Base-by-base conservation (phyloP, 805 yeast genomes). In the Zygoascus ofunaensis region DNA sequence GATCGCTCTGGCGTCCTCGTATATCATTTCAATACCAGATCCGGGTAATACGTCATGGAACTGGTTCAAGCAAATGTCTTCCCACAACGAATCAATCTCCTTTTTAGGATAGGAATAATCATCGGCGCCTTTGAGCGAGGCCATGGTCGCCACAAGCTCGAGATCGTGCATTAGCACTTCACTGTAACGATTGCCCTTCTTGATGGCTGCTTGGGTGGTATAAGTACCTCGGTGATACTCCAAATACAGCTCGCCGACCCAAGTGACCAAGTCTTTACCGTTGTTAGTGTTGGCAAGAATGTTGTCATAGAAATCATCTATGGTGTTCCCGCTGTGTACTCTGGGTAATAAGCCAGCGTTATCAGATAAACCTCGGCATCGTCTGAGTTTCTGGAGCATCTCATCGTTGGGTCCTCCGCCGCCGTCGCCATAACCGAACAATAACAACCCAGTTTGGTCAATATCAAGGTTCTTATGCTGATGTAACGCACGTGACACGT, bases 11-110 rank as follows among this genome's bases (percentile, higher is more conserved):
- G 90, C 97, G 55, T 83, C 92, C 55, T 86, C 87, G 60, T 90
- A 90, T 10, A 90, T 96, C 77, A 85, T 76, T 50, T 87, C 95
- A 55, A 90, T 90, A 63, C 95, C 86, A 4, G 94, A 82, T 2
- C 98, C 98, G 2, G 98, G 98, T 43, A 92, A 70, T 17, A 90
- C 96, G 66, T 90, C 98, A 62, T 90, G 98, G 68, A 90, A 90
- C 61, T 90, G 97, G 59, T 95, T 87, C 45, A 92, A 68, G 49
- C 87, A 77, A 18, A 90, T 77, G 61, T 85, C 79, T 60, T 87
- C 90, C 98, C 98, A 90, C 49, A 90, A 62, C 2, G 65, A 71
- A 49, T 80, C 78, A 37, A 90, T 71, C 47, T 79, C 74, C 33
- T 72, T 65, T 26, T 72, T 68, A 2, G 98, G 98, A 60, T 90